Base-by-base conservation (phyloP, 106 monocot genomes). In the Triglochin maritima region DNA sequence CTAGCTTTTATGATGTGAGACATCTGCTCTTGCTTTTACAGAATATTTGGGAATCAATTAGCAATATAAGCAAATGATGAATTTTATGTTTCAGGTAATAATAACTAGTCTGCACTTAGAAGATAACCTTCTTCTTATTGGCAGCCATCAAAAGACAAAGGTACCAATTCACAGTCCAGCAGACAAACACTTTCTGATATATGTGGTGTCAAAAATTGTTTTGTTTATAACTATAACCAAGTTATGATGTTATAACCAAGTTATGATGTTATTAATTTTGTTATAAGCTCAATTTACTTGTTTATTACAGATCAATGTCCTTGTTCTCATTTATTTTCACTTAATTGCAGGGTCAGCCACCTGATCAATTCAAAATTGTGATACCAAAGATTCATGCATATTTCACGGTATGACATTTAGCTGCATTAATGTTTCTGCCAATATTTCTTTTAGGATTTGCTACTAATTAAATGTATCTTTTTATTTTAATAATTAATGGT, bases 321-420 rank as follows among this genome's bases (percentile, higher is more conserved):
- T 48, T 16, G 43, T 66, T 14, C 16, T 51, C 6, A 66, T 66
- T 66, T 41, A n/a, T 66, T 66, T 10, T 46, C n/a, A 66, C 6
- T 52, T 66, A 52, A 50, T 74, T 86, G 59, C 86, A 98, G 98
- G 86, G 75, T 70, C 58, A 79, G 46, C 79, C 77, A 56, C 84
- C 98, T 59, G 78, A 86, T 17, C 98, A 92, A 70, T 98, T 98
- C 69, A 98, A 98, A 80, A 92, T 98, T 67, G 86, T 79, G 77
- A 86, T 96, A 68, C 95, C 95, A 8, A 86, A 82, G 74, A 96
- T 96, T 77, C 90, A 85, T 78, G 87, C 87, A 63, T 96, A 96
- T 72, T 96, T 96, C 68, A 86, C 95, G 75, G 90, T 96, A 81
- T 68, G 72, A 58, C 17, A 10, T 59, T 59, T 59, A 17, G 14